phyloP scores from a whole-genome alignment of 768 basidiomycete species.

The Daedalea quercina region DNA sequence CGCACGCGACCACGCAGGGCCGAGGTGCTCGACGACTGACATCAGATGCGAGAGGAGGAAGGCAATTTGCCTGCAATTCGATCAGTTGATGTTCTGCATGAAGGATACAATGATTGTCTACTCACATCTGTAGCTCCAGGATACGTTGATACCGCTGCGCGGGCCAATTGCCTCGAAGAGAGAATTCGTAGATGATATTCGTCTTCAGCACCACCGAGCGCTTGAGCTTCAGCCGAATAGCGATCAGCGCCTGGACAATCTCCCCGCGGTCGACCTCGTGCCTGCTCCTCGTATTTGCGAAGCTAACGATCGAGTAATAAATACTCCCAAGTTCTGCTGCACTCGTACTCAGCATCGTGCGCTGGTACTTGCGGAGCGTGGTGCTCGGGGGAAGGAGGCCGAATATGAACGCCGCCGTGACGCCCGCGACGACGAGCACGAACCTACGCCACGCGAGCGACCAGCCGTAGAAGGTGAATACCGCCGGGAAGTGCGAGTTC shows the following conservation, averaged over 20 bases:
- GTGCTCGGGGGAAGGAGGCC: conserved; percentile 71
- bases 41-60: conserved; percentile 67
- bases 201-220: conserved; percentile 47
- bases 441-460: conserved; percentile 52
- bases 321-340: conserved; percentile 60
- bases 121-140: conserved; percentile 59
- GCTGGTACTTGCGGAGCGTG: conserved; percentile 69
- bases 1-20: conserved; percentile 72
- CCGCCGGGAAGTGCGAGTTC: conserved; percentile 40
- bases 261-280: conserved; percentile 41
- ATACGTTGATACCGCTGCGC: conserved; percentile 68
- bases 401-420: conserved; percentile 28
- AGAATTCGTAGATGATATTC: conserved; percentile 64
- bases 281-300: conserved; percentile 46
- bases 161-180: conserved; percentile 50
- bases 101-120: background rate
- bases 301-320: conserved; percentile 73
- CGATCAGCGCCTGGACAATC: conserved; percentile 62
- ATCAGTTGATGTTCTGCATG: background rate
- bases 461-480: conserved; percentile 51
- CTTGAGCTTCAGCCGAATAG: conserved; percentile 67
- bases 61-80: conserved; percentile 49
- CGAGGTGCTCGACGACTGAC: conserved; percentile 66
- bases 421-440: background rate
- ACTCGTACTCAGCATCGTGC: conserved; percentile 61